Evolutionary conservation across 2,329 filamentous ascomycete genomes (phyloP), one percentile per base, ranked within the genome.

Genomic region (Ploettnerulaceae sp.): DNA sequence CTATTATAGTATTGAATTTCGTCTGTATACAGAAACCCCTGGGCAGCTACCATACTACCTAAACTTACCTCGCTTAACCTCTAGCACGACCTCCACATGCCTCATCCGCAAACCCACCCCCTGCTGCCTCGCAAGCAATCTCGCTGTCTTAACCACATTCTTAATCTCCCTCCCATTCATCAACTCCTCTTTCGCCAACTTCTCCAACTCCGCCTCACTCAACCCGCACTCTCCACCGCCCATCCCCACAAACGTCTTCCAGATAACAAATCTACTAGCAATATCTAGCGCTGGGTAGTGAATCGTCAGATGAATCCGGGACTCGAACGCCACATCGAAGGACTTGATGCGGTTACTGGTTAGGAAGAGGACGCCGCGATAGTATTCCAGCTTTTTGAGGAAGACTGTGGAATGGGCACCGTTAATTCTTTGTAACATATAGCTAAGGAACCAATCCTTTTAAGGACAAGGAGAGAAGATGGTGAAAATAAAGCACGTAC

Each of bases 361-460:
- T 14, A 70, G 52, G 42, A 70, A 68, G 1, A 70, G 46, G 21
- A 69, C 64, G 1, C 66, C 67, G 20, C 67, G 55, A 42, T 65
- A 70, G 45, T 65, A 69, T 40, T 69, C 66, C 1, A 69, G 52
- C 0, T 57, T 61, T 0, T 64, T 56, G 2, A 69, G 51, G 46
- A 69, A 68, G 5, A 65, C n/a, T n/a, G n/a, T n/a, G n/a, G n/a
- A n/a, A n/a, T n/a, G n/a, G n/a, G n/a, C n/a, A n/a, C n/a, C n/a
- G n/a, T n/a, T n/a, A n/a, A n/a, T n/a, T n/a, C n/a, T n/a, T n/a
- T n/a, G n/a, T n/a, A n/a, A n/a, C n/a, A n/a, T n/a, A n/a, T n/a
- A n/a, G n/a, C n/a, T n/a, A n/a, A n/a, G n/a, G n/a, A n/a, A n/a
- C n/a, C n/a, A n/a, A n/a, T n/a, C n/a, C n/a, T n/a, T n/a, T n/a